Conservation (phyloP, 176 grass and related monocot genomes). For the Aegilops bicornis region DNA sequence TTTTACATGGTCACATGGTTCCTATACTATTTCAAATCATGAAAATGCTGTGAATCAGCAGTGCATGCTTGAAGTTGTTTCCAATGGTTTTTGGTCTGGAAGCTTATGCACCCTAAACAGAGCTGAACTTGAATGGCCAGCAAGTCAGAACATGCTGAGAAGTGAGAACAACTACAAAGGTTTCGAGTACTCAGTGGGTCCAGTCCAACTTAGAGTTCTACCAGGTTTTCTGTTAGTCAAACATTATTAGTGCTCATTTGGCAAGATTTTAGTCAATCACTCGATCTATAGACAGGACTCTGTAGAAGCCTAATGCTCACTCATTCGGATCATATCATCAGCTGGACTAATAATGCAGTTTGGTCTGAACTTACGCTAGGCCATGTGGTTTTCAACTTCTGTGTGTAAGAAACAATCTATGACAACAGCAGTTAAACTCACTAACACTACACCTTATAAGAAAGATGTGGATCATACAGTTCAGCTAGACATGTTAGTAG, state of each 20-base stretch:
- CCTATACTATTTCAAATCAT: neutral
- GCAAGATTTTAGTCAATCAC: neutral
- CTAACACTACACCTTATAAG: neutral
- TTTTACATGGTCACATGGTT: constrained; percentile 9
- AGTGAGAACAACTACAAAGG: neutral
- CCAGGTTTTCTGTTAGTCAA: neutral
- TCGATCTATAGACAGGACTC: neutral
- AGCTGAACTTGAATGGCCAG: neutral
- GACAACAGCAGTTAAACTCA: neutral
- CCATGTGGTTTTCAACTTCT: neutral
- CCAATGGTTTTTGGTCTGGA: neutral
- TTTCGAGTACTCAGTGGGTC: neutral
- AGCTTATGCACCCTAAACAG: constrained; percentile 10
- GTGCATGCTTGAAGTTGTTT: neutral
- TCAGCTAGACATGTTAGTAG: neutral
- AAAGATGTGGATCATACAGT: neutral
- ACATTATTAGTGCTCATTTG: neutral
- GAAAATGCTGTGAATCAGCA: neutral
- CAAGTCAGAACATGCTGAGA: neutral
- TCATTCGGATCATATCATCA: neutral
- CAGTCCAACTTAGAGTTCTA: neutral
- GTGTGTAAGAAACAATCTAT: neutral
- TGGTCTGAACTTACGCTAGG: neutral
- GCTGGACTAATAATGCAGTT: neutral
- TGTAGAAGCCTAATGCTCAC: neutral